Percentiles rank a stretch among this genome's conserved stretches.
Evolutionary conservation across 2,329 filamentous ascomycete genomes (phyloP).

Genomic region (Ambrosiella beaveri): DNA sequence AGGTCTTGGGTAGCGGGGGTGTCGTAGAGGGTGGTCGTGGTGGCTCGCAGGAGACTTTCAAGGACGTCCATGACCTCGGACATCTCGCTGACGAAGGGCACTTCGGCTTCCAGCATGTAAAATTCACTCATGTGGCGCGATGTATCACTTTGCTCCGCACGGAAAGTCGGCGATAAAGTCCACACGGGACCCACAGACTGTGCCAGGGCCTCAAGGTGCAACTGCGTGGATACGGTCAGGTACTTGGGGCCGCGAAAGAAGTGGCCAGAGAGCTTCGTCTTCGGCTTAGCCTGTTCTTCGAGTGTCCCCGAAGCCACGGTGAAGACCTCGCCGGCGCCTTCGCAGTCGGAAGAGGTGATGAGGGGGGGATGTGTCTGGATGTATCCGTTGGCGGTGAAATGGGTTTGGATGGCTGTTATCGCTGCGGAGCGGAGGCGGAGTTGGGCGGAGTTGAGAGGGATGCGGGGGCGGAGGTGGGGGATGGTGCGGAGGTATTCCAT

Average conservation of each 20-base stretch:
- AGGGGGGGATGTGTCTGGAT: slow-evolving; percentile 82
- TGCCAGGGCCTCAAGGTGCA: slow-evolving; percentile 83
- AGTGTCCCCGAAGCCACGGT: slow-evolving; percentile 36
- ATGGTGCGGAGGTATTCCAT: slow-evolving; percentile 75
- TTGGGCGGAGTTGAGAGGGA: slow-evolving; percentile 63
- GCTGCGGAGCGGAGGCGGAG: slow-evolving; percentile 69
- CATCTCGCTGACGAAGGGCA: slow-evolving; percentile 59
- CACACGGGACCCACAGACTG: slow-evolving; percentile 83
- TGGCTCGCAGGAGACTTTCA: slow-evolving; percentile 54
- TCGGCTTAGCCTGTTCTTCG: slow-evolving; percentile 16
- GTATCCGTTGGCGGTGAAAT: slow-evolving; percentile 56
- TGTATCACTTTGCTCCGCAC: slow-evolving; percentile 85
- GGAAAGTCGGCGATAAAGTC: slow-evolving; percentile 84
- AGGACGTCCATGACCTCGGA: slow-evolving; percentile 59
- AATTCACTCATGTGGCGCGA: slow-evolving; percentile 91
- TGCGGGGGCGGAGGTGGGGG: slow-evolving; percentile 70
- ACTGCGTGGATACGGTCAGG: slow-evolving; percentile 82
- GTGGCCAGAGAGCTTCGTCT: slow-evolving; percentile 24
- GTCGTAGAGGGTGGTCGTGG: slow-evolving; percentile 25
- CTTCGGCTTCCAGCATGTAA: slow-evolving; percentile 93
- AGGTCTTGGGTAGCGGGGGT: slow-evolving; percentile 29
- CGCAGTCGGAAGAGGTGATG: slow-evolving; percentile 92
- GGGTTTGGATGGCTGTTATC: slow-evolving; percentile 53
- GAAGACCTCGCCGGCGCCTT: slow-evolving; percentile 91
- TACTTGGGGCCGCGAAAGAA: slow-evolving; percentile 89